Percentiles rank a stretch among this genome's conserved stretches.
These are phyloP conservation scores for Saprolegnia diclina DNA, from an alignment of 352 stramenopile genomes.

Conservation along the genomic window DNA sequence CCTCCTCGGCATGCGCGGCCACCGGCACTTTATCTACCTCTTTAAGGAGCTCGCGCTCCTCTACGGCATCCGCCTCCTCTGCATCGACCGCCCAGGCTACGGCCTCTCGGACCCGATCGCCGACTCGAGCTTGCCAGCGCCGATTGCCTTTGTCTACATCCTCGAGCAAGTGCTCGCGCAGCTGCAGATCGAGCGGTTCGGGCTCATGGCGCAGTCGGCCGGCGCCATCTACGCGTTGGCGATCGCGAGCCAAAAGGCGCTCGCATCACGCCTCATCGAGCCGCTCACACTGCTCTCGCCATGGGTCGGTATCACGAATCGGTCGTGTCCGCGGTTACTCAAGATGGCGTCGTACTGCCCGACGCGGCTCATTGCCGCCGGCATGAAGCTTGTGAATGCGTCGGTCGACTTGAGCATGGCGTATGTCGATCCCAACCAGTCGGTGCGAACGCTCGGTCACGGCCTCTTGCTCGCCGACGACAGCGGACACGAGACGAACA, in stretches of 20 bases:
- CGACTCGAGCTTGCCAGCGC: neutral
- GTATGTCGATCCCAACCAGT: conserved; percentile 13
- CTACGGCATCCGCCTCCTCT: conserved; percentile 22
- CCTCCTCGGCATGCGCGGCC: conserved; percentile 25
- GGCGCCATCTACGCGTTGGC: conserved; percentile 24
- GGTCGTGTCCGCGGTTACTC: neutral
- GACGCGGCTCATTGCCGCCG: conserved; percentile 13
- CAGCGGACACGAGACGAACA: neutral
- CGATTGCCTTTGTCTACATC: conserved; percentile 24
- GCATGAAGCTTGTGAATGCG: conserved; percentile 23
- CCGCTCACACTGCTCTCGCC: conserved; percentile 18
- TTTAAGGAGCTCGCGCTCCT: conserved; percentile 19
- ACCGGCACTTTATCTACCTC: conserved; percentile 23
- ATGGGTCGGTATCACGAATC: conserved; percentile 25
- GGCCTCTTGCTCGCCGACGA: neutral
- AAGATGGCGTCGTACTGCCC: conserved; percentile 25
- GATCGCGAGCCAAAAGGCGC: conserved; percentile 8
- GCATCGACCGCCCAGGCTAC: conserved; percentile 23
- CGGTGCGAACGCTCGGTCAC: neutral
- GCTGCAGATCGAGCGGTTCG: conserved; percentile 17
- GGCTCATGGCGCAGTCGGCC: conserved; percentile 25
- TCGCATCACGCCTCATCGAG: conserved; percentile 1
- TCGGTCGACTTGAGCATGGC: conserved; percentile 8
- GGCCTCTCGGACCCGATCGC: conserved; percentile 20
- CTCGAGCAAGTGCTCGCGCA: conserved; percentile 18